phyloP scores from a whole-genome alignment of 2,329 filamentous ascomycete species.

The Orbilia oligospora region DNA sequence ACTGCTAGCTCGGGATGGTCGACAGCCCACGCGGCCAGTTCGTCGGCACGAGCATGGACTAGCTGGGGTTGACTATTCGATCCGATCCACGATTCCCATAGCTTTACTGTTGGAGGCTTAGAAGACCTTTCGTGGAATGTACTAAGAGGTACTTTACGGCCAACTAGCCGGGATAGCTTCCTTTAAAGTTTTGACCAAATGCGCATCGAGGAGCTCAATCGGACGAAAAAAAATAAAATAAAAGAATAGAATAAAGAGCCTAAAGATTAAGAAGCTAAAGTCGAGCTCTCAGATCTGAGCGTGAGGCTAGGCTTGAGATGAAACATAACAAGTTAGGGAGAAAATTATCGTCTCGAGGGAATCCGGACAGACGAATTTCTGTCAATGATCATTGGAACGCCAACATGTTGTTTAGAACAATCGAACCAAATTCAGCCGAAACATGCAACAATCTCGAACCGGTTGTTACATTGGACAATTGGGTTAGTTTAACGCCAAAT shows the following conservation, averaged over 20 bases:
- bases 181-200: conserved; percentile 16
- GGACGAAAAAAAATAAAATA: not conserved
- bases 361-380: too few species aligned
- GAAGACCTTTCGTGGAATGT: conserved; percentile 5
- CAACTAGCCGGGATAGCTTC: not conserved
- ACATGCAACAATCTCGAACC: not conserved
- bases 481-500: conserved; percentile 1
- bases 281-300: not conserved
- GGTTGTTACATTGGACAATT: not conserved
- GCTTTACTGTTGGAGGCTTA: conserved; percentile 7
- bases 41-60: conserved; percentile 23
- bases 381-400: conserved; percentile 7
- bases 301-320: conserved; percentile 6
- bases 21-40: conserved; percentile 28
- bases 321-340: conserved; percentile 11
- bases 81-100: conserved; percentile 46
- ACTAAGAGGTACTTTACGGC: not conserved
- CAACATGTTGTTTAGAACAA: conserved; percentile 2
- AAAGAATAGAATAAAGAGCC: not conserved
- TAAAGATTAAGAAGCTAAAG: not conserved
- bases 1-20: conserved; percentile 20
- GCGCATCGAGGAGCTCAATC: conserved; percentile 32
- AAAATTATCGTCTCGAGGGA: conserved; percentile 2
- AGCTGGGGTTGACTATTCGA: conserved; percentile 32
- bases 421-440: conserved; percentile 20